Base-by-base conservation (phyloP, 75 land plant species). In the Pinus tabuliformis region DNA sequence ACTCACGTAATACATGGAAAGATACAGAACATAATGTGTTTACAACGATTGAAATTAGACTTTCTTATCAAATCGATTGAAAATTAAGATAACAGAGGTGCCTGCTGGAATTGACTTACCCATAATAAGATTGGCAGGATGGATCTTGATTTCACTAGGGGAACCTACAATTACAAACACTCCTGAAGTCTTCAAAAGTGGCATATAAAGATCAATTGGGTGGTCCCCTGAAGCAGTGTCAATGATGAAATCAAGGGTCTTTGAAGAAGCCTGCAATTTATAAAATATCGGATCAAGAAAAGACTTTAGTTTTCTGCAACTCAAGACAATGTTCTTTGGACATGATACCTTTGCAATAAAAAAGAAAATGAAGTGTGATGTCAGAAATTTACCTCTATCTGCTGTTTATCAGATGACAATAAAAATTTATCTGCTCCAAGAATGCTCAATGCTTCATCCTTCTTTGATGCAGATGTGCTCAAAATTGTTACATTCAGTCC, bases 381-480 rank as follows among this genome's bases (percentile, higher is more conserved):
- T 61, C 13, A 37, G 56, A 12, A 52, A 54, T 56, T 62, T 78
- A 92, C 98, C 94, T 79, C 75, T 92, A 91, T 93, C 57, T 91
- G 90, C 62, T 86, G 63, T 54, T 79, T 60, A 73, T 95, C 94
- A 61, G 90, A 86, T 37, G 90, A 94, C 42, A 96, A 75, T 11
- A 96, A 62, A 80, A 96, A 96, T 30, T 73, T 87, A 72, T 95
- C 92, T 59, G 92, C 99, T 73, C 99, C 94, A 58, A 95, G 94
- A 15, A 79, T 81, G 21, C 57, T 70, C 45, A 91, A 64, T 36
- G 99, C 94, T 79, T 91, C 97, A 26, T 90, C 78, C 78, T 85
- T 76, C 89, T 96, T 96, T 12, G 89, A 84, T 24, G 45, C 76
- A 39, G 95, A 92, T 24, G 98, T 92, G 80, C 98, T 95, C 61